Evolutionary conservation across 2,329 filamentous ascomycete genomes (phyloP).

Genomic region (Monosporascus sp.): DNA sequence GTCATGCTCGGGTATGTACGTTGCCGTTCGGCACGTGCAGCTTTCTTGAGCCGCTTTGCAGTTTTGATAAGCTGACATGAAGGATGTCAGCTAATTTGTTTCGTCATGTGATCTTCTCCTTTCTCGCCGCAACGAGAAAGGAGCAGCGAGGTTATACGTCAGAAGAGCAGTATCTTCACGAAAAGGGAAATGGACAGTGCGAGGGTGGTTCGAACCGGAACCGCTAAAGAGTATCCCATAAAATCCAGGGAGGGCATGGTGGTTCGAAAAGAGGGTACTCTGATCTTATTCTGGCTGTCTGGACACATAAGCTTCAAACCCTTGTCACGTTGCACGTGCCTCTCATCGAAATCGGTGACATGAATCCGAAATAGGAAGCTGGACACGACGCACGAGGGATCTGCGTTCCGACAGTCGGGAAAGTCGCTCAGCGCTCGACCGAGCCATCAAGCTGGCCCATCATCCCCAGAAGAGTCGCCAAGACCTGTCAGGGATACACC

Average conservation of each 20-base stretch:
- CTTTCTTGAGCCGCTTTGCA: background rate
- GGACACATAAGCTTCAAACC: background rate
- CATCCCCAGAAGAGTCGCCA: background rate
- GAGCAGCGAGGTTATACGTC: background rate
- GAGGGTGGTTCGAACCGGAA: too few species aligned
- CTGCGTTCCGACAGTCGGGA: background rate
- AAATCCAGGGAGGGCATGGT: too few species aligned
- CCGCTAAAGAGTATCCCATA: too few species aligned
- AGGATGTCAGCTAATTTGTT: background rate
- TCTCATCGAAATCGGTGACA: background rate
- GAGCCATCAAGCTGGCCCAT: background rate
- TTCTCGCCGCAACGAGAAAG: background rate
- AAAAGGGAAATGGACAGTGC: too few species aligned
- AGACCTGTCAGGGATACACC: background rate
- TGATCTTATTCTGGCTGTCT: background rate
- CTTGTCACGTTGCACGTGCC: background rate
- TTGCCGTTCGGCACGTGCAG: background rate
- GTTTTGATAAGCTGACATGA: background rate
- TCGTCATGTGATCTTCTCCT: background rate
- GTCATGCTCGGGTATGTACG: background rate
- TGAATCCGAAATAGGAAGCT: background rate
- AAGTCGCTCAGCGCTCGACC: background rate
- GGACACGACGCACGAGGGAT: background rate
- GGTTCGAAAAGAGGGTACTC: too few species aligned
- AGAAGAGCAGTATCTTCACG: too few species aligned